Conservation (phyloP, 495 filamentous ascomycete genomes). For the Articulospora tetracladia region DNA sequence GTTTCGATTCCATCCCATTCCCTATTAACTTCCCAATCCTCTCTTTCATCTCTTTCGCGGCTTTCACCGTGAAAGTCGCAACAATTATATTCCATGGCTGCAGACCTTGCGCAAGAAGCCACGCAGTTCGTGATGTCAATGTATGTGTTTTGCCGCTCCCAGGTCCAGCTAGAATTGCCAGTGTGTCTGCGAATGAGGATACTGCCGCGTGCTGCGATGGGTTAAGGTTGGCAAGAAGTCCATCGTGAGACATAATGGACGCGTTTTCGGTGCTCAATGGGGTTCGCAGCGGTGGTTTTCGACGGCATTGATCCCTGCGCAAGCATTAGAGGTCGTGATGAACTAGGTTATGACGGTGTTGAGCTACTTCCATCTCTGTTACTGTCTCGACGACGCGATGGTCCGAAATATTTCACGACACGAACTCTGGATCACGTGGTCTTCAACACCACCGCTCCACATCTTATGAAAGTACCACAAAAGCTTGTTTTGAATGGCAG, state of each 20-base stretch:
- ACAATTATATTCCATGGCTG: conserved; percentile 92
- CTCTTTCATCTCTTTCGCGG: conserved; percentile 92
- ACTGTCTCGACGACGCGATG: not conserved
- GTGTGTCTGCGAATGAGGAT: conserved; percentile 66
- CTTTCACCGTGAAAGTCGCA: conserved; percentile 97
- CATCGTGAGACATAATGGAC: conserved; percentile 18
- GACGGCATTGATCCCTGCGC: not conserved
- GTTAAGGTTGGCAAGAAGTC: conserved; percentile 74
- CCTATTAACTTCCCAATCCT: conserved; percentile 77
- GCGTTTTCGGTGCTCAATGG: not conserved
- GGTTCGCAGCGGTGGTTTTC: not conserved
- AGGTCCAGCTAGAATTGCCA: conserved; percentile 88
- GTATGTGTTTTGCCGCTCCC: conserved; percentile 93
- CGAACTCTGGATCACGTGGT: not conserved
- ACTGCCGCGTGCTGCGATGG: conserved; percentile 80
- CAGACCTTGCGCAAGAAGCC: conserved; percentile 78
- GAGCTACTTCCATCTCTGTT: not conserved
- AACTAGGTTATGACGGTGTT: not conserved
- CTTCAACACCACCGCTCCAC: too few relatives aligned
- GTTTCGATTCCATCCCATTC: conserved; percentile 66
- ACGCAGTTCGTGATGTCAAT: conserved; percentile 88
- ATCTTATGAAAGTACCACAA: too few relatives aligned
- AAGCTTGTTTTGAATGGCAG: too few relatives aligned
- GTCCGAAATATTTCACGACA: not conserved
- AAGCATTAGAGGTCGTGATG: not conserved